Base-by-base conservation (phyloP, 768 basidiomycete genomes). In the Russula vinacea region DNA sequence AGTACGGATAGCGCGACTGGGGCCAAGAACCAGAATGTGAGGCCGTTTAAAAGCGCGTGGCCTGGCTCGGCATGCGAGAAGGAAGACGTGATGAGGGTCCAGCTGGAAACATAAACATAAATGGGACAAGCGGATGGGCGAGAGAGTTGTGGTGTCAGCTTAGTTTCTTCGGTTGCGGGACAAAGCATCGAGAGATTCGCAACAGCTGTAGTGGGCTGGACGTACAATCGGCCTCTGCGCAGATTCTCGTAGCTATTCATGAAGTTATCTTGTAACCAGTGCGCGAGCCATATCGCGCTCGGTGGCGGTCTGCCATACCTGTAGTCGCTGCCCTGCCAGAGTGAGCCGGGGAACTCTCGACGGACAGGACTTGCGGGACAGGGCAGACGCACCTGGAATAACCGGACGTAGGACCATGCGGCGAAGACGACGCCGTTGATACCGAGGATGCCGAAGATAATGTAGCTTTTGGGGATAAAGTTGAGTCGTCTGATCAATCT, bases 21-120 rank as follows among this genome's bases (percentile, higher is more conserved):
- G 0, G 86, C 88, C 81, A 92, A 84, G 76, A 89, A 92, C 74
- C 80, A 90, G 74, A 84, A 90, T 0, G 87, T 85, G 70, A 90
- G 81, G n/a, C 83, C 84, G 70, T 92, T 92, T 73, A 90, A 79
- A n/a, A 90, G 67, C 4, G 89, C 81, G 70, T 92, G 90, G 0
- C 71, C 66, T n/a, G 79, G 44, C 33, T 80, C 78, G 67, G 79
- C 73, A 69, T 92, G 90, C 5, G 89, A 90, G 77, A 94, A 93
- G 64, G 78, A 80, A 19, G 83, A 77, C 0, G 90, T 89, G 11
- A 91, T 67, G 29, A 85, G 76, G 0, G 89, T 90, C 89, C 89
- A 92, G 71, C 91, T 93, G 59, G 16, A n/a, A 24, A 10, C 13
- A 10, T 14, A 10, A 39, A 22, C 2, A 29, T 14, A 55, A 6